A percentile compares a stretch with the other conserved stretches of the same genome.
Evolutionary conservation across 202 grass and related monocot genomes (phyloP).

Genomic region (Elaeis oleifera): DNA sequence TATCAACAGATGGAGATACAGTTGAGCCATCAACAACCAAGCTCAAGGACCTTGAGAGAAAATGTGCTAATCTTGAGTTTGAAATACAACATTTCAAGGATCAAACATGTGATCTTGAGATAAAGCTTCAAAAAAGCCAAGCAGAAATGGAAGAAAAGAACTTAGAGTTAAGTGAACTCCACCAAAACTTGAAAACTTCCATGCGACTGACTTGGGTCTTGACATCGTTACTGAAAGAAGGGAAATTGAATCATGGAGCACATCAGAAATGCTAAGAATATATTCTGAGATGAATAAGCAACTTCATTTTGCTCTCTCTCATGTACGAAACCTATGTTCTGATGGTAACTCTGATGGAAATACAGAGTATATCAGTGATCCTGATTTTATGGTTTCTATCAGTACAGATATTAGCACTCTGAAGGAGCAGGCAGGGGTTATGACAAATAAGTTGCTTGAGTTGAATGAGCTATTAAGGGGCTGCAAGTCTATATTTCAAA

Average conservation of each 20-base stretch:
- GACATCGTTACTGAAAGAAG: not conserved
- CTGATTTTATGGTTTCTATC: not conserved
- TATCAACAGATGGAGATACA: conserved; percentile 7
- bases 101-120: conserved; percentile 49
- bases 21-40: conserved; percentile 27
- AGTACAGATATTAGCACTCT: not conserved
- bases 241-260: not conserved
- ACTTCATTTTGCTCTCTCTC: conserved; percentile 14
- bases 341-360: not conserved
- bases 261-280: not conserved
- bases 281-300: conserved; percentile 9
- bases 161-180: conserved; percentile 48
- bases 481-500: too few species aligned
- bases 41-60: conserved; percentile 48
- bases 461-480: conserved; percentile 6
- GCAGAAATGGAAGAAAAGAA: conserved; percentile 51
- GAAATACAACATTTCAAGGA: conserved; percentile 60
- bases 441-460: conserved; percentile 4
- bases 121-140: conserved; percentile 47
- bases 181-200: conserved; percentile 29
- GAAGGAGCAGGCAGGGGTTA: conserved; percentile 1
- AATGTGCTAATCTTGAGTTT: conserved; percentile 70
- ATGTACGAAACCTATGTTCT: conserved; percentile 2
- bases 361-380: not conserved
- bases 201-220: conserved; percentile 17